A percentile compares a stretch with the other conserved stretches of the same genome.
Conservation (phyloP, 2,329 filamentous ascomycete genomes). For the Penicillium brevicompactum region DNA sequence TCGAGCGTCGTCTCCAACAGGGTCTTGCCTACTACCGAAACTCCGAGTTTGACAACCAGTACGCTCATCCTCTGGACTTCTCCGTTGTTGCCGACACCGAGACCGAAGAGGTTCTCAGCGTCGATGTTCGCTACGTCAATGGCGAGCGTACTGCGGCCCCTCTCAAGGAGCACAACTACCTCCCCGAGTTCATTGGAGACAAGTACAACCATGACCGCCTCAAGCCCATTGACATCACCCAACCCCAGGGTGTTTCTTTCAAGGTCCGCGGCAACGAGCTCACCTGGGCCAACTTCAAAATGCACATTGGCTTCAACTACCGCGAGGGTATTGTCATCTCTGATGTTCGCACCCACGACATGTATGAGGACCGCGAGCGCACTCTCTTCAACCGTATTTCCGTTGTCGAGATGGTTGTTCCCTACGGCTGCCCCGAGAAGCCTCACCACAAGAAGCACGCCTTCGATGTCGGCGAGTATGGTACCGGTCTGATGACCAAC, state of each 20-base stretch:
- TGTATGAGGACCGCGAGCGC: slow-evolving; percentile 31
- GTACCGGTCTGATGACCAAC: slow-evolving; percentile 31
- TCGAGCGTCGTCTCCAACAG: slow-evolving; percentile 36
- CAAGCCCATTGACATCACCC: slow-evolving; percentile 32
- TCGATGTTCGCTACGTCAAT: slow-evolving; percentile 29
- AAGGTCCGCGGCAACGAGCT: slow-evolving; percentile 33
- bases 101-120: slow-evolving; percentile 30
- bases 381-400: slow-evolving; percentile 34
- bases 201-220: slow-evolving; percentile 28
- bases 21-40: slow-evolving; percentile 37
- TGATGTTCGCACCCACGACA: slow-evolving; percentile 39
- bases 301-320: slow-evolving; percentile 53
- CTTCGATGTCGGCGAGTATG: slow-evolving; percentile 32
- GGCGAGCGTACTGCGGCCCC: slow-evolving; percentile 27
- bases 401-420: slow-evolving; percentile 32
- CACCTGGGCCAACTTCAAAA: slow-evolving; percentile 33
- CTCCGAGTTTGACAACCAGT: slow-evolving; percentile 33
- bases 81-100: slow-evolving; percentile 30
- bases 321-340: slow-evolving; percentile 60
- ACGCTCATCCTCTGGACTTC: slow-evolving; percentile 34
- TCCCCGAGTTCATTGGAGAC: slow-evolving; percentile 30
- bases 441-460: slow-evolving; percentile 34
- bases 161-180: slow-evolving; percentile 29
- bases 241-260: slow-evolving; percentile 33
- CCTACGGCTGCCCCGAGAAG: slow-evolving; percentile 29